Evolutionary conservation across 2,329 filamentous ascomycete species (phyloP).

Genomic region (Ilyonectria sp.): DNA sequence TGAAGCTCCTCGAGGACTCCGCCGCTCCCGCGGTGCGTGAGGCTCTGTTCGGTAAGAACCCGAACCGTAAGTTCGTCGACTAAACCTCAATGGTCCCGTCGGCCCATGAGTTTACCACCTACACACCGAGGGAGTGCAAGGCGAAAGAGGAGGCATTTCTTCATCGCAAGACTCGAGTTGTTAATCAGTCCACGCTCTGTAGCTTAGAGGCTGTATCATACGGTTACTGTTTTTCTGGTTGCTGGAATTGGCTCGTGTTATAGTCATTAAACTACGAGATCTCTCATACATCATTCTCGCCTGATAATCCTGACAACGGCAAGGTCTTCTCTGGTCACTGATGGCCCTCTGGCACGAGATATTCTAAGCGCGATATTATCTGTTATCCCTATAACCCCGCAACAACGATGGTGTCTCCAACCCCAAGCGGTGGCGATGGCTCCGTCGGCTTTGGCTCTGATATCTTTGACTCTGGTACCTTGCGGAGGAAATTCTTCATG

Average conservation of each 20-base stretch:
- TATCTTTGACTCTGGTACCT: conserved; percentile 35
- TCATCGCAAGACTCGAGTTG: conserved; percentile 44
- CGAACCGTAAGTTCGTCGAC: conserved; percentile 95
- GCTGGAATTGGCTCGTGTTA: conserved; percentile 42
- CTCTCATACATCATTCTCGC: conserved; percentile 25
- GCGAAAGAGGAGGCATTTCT: conserved; percentile 39
- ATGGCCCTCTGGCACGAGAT: neutral
- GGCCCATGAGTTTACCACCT: conserved; percentile 34
- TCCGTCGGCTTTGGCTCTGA: conserved; percentile 6
- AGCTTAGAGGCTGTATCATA: conserved; percentile 56
- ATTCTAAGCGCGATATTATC: neutral
- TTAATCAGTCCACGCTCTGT: conserved; percentile 48
- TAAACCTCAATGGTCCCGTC: conserved; percentile 61
- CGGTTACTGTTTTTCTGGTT: conserved; percentile 46
- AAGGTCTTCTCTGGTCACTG: neutral
- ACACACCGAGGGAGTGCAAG: conserved; percentile 38
- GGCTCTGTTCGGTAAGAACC: conserved; percentile 93
- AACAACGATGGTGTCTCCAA: conserved; percentile 42
- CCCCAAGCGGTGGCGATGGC: conserved; percentile 12
- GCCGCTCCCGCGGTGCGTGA: conserved; percentile 88
- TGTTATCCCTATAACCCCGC: conserved; percentile 12
- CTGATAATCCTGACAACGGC: conserved; percentile 1
- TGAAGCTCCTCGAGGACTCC: conserved; percentile 87
- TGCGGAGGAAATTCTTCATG: conserved; percentile 64
- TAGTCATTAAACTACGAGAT: conserved; percentile 46